These are phyloP conservation scores for Vitis hybrid DNA, from an alignment of 177 flowering plant genomes.

Conservation along the genomic window DNA sequence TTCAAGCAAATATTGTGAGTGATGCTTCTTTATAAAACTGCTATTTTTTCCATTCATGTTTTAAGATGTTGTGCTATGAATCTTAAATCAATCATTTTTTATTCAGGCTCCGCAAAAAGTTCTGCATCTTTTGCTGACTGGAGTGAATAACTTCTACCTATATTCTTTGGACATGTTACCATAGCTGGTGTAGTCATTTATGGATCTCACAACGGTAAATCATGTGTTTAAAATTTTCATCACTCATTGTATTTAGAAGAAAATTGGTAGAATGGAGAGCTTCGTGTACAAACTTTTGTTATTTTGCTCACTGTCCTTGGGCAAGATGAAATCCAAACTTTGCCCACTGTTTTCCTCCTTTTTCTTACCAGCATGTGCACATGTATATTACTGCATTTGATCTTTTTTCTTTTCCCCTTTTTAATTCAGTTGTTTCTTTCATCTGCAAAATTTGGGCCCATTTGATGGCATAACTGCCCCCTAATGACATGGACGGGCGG, in stretches of 20 bases:
- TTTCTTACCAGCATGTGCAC: too few species aligned
- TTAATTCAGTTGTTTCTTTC: too few species aligned
- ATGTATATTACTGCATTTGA: too few species aligned
- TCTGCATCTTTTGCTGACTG: conserved; percentile 1
- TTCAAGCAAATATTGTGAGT: conserved; percentile 23
- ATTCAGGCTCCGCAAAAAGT: conserved; percentile 11
- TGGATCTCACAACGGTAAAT: conserved; percentile 15
- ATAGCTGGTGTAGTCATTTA: conserved; percentile 4
- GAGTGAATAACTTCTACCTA: neutral
- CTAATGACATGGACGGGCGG: too few species aligned
- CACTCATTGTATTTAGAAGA: conserved; percentile 1
- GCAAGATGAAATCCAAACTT: too few species aligned
- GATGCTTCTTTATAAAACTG: neutral
- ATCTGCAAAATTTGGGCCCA: too few species aligned
- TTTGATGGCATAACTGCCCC: too few species aligned
- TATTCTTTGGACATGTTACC: neutral
- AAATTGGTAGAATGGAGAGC: too few species aligned
- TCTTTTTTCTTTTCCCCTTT: too few species aligned
- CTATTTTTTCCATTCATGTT: neutral
- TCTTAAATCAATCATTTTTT: neutral
- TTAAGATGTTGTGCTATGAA: neutral
- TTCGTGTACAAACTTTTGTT: too few species aligned
- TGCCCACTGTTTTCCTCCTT: too few species aligned
- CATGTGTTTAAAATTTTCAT: conserved; percentile 2
- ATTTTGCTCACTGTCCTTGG: too few species aligned